Conservation (phyloP, 352 stramenopile genomes). For the Globisporangium nunn region DNA sequence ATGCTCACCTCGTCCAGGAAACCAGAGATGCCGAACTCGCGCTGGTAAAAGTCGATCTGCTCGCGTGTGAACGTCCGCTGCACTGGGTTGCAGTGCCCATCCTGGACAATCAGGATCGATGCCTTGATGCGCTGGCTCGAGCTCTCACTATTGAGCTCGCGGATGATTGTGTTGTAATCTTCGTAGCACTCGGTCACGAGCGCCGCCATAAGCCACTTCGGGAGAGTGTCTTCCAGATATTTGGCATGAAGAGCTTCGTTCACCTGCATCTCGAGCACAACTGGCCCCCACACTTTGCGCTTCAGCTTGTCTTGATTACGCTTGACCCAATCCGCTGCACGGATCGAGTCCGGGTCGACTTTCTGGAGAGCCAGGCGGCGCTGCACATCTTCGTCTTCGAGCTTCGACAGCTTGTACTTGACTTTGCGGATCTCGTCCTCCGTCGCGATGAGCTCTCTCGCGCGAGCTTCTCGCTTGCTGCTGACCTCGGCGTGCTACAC, state of each 20-base stretch:
- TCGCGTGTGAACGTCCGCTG: slow-evolving; percentile 51
- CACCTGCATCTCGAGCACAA: slow-evolving; percentile 82
- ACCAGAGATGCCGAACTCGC: slow-evolving; percentile 59
- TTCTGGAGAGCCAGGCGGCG: slow-evolving; percentile 47
- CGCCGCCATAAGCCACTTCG: slow-evolving; percentile 68
- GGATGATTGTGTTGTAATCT: slow-evolving; percentile 76
- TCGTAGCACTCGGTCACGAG: slow-evolving; percentile 75
- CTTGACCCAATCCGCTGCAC: slow-evolving; percentile 70
- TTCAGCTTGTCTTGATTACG: slow-evolving; percentile 59
- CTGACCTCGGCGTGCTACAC: slow-evolving; percentile 58
- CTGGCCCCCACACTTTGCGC: slow-evolving; percentile 74
- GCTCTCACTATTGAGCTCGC: slow-evolving; percentile 45
- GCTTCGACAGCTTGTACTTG: slow-evolving; percentile 43
- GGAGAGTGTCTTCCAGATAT: slow-evolving; percentile 79
- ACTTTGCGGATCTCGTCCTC: slow-evolving; percentile 51
- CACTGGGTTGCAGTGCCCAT: slow-evolving; percentile 37
- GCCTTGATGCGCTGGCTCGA: slow-evolving; percentile 44
- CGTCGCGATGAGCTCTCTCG: slow-evolving; percentile 33
- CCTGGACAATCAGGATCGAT: slow-evolving; percentile 65
- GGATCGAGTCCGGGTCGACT: slow-evolving; percentile 63
- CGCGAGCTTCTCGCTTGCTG: slow-evolving; percentile 52
- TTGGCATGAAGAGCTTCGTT: slow-evolving; percentile 74
- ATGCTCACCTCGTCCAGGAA: slow-evolving; percentile 69
- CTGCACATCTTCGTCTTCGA: slow-evolving; percentile 76
- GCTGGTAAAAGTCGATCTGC: slow-evolving; percentile 42